These are phyloP conservation scores for Penicillium capsulatum DNA, from an alignment of 2,329 filamentous ascomycete genomes.

Conservation along the genomic window DNA sequence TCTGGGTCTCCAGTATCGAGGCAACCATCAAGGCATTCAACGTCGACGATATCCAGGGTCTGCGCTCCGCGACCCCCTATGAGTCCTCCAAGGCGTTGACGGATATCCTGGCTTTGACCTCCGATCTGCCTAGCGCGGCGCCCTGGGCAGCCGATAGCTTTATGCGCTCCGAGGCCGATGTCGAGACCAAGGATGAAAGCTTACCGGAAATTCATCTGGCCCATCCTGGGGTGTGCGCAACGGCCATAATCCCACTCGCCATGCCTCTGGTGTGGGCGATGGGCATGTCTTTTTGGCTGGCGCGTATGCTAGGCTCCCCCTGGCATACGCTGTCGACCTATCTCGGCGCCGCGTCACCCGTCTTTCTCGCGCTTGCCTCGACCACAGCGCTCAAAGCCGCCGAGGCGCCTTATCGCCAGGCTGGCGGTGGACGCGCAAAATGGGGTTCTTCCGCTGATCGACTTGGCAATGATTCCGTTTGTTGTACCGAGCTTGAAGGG, in stretches of 20 bases:
- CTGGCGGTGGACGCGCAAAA: constrained; percentile 62
- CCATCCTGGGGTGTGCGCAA: constrained; percentile 84
- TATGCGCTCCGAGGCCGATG: constrained; percentile 29
- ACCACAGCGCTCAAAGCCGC: constrained; percentile 43
- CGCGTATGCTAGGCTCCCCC: constrained; percentile 74
- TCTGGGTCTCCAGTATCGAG: constrained; percentile 86
- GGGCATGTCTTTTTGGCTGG: constrained; percentile 63
- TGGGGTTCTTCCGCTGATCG: constrained; percentile 75
- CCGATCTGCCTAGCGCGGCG: constrained; percentile 60
- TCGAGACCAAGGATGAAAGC: constrained; percentile 10
- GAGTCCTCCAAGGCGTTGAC: constrained; percentile 84
- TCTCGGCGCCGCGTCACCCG: constrained; percentile 68
- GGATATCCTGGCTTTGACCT: constrained; percentile 74
- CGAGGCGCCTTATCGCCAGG: constrained; percentile 50
- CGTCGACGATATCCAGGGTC: constrained; percentile 69
- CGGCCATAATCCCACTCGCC: constrained; percentile 71
- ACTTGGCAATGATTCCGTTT: constrained; percentile 57
- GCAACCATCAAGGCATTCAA: constrained; percentile 56
- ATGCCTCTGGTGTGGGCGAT: constrained; percentile 67
- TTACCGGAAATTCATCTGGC: constrained; percentile 65
- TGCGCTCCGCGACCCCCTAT: constrained; percentile 63
- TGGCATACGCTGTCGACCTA: constrained; percentile 83
- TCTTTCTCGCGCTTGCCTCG: constrained; percentile 71
- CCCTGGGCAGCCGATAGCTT: constrained; percentile 54
- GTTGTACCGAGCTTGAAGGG: constrained; percentile 76